A percentile compares a stretch with the other conserved stretches of the same genome.
These are phyloP conservation scores for Musa beccarii DNA, from an alignment of 176 grass and related monocot genomes.

Conservation along the genomic window DNA sequence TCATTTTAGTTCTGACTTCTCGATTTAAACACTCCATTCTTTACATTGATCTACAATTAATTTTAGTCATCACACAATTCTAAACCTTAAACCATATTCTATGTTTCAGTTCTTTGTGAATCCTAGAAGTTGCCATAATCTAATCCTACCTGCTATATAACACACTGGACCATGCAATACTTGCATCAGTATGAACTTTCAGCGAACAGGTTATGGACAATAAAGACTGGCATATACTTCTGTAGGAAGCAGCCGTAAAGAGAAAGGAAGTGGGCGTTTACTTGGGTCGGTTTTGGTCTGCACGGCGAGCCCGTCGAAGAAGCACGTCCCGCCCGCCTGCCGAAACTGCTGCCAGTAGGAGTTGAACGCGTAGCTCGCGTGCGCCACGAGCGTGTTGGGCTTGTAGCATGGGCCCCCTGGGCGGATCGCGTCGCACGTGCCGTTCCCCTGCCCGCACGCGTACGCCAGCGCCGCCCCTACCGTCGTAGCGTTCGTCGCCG, in stretches of 20 bases:
- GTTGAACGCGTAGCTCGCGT: slow-evolving; percentile 89
- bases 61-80: too few species aligned
- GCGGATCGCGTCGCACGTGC: slow-evolving; percentile 68
- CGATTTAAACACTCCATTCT: too few species aligned
- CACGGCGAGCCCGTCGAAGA: slow-evolving; percentile 67
- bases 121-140: background rate
- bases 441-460: slow-evolving; percentile 70
- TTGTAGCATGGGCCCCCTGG: slow-evolving; percentile 40
- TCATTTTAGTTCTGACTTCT: too few species aligned
- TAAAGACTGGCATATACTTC: background rate
- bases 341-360: slow-evolving; percentile 87
- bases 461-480: slow-evolving; percentile 39
- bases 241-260: too few species aligned
- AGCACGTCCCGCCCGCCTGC: slow-evolving; percentile 58
- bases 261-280: slow-evolving; percentile 26
- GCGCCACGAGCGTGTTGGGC: slow-evolving; percentile 39
- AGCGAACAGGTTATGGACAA: background rate
- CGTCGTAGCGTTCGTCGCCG: slow-evolving; percentile 36
- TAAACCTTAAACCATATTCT: too few species aligned
- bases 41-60: too few species aligned
- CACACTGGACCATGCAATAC: too few species aligned
- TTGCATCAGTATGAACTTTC: background rate
- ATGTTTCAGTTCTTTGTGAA: background rate
- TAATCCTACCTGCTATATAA: background rate
- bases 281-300: slow-evolving; percentile 60